Evolutionary conservation across 2,329 filamentous ascomycete genomes (phyloP).

Genomic region (Pseudopyrenochaeta lycopersici): DNA sequence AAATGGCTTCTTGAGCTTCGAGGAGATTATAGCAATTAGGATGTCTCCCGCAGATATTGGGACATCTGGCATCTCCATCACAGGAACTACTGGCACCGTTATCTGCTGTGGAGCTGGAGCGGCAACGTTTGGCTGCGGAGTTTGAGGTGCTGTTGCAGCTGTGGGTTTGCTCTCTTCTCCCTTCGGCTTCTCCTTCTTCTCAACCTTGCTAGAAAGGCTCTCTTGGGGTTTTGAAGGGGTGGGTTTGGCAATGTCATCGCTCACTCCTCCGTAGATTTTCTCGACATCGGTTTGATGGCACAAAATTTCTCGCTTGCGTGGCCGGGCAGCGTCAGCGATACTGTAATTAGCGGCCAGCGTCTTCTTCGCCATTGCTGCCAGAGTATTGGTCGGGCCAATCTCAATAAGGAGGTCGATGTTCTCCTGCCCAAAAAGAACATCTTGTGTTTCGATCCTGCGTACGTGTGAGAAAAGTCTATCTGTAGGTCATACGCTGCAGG

Average conservation of each 20-base stretch:
- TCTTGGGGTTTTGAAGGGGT: too few species aligned
- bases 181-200: too few species aligned
- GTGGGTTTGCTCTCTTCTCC: slow-evolving; percentile 74
- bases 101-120: slow-evolving; percentile 66
- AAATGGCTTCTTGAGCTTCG: slow-evolving; percentile 96
- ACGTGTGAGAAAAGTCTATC: too few species aligned
- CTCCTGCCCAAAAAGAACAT: slow-evolving; percentile 98
- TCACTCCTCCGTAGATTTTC: slow-evolving; percentile 99
- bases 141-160: slow-evolving; percentile 58
- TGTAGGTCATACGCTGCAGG: too few species aligned
- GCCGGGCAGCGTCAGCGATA: slow-evolving; percentile 96
- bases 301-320: slow-evolving; percentile 94
- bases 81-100: slow-evolving; percentile 88
- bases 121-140: slow-evolving; percentile 61
- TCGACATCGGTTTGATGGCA: slow-evolving; percentile 99
- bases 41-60: slow-evolving; percentile 91
- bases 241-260: too few species aligned
- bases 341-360: slow-evolving; percentile 98
- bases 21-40: slow-evolving; percentile 86
- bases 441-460: slow-evolving; percentile 99
- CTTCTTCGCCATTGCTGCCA: slow-evolving; percentile 96
- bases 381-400: slow-evolving; percentile 93
- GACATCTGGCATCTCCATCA: slow-evolving; percentile 83
- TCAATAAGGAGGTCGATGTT: slow-evolving; percentile 97
- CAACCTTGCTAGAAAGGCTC: too few species aligned